phyloP scores from a whole-genome alignment of 139 green algal species.

The Eudorina sp. region DNA sequence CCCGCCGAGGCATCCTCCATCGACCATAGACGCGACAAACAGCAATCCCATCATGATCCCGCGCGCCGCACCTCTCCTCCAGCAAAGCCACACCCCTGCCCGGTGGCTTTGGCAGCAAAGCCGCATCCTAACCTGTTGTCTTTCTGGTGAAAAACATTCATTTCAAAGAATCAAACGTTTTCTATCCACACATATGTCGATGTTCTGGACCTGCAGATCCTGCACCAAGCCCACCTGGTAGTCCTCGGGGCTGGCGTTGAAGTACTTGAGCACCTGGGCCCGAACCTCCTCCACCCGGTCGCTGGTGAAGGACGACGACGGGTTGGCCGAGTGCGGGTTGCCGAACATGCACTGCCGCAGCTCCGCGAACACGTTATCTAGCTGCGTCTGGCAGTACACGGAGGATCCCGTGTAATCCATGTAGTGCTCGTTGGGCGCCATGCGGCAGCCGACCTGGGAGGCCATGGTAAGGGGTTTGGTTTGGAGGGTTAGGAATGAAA shows the following conservation, averaged over 20 bases:
- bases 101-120: too few relatives aligned
- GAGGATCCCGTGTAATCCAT: conserved; percentile 80
- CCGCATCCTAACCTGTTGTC: too few relatives aligned
- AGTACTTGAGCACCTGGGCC: conserved; percentile 58
- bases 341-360: conserved; percentile 75
- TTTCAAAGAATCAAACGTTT: too few relatives aligned
- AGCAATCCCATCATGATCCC: too few relatives aligned
- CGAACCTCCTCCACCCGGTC: conserved; percentile 58
- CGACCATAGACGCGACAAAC: too few relatives aligned
- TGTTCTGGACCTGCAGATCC: too few relatives aligned
- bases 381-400: conserved; percentile 72
- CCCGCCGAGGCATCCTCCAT: too few relatives aligned
- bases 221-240: conserved; percentile 71
- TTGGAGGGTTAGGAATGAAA: too few relatives aligned
- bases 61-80: too few relatives aligned
- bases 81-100: too few relatives aligned
- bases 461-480: not conserved
- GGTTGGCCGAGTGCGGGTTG: conserved; percentile 84
- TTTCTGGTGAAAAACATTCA: too few relatives aligned
- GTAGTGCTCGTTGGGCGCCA: conserved; percentile 79
- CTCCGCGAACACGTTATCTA: conserved; percentile 72
- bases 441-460: conserved; percentile 69
- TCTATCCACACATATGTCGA: too few relatives aligned
- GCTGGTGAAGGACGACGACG: conserved; percentile 65
- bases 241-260: conserved; percentile 66